Evolutionary conservation across 2,329 filamentous ascomycete species (phyloP).

Genomic region (Didymella glomerata): DNA sequence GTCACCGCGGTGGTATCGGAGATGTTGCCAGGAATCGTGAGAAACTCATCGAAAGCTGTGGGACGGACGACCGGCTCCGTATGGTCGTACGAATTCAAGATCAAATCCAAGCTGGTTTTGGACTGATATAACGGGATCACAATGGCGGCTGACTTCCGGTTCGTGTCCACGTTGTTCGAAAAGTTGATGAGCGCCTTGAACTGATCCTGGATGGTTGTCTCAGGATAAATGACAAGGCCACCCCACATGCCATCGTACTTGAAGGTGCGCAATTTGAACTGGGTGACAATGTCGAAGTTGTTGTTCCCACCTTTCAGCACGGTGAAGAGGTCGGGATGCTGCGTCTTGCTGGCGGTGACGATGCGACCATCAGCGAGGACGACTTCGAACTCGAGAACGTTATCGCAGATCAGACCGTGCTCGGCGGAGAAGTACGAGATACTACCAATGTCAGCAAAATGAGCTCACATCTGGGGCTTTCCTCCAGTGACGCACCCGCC

Average conservation of each 20-base stretch:
- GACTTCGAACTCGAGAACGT: constrained; percentile 44
- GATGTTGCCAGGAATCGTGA: constrained; percentile 36
- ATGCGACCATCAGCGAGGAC: constrained; percentile 45
- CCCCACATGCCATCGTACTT: constrained; percentile 45
- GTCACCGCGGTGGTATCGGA: constrained; percentile 34
- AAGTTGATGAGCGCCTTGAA: constrained; percentile 38
- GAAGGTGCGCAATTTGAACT: constrained; percentile 37
- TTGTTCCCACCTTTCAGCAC: constrained; percentile 47
- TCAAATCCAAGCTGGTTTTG: constrained; percentile 20
- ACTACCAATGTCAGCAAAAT: constrained; percentile 8
- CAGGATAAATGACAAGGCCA: constrained; percentile 40
- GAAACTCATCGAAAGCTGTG: constrained; percentile 33
- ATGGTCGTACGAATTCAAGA: constrained; percentile 38
- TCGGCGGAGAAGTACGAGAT: constrained; percentile 41
- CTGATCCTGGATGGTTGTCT: constrained; percentile 27
- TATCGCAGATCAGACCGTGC: constrained; percentile 44
- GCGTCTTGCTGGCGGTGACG: constrained; percentile 30
- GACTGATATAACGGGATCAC: constrained; percentile 34
- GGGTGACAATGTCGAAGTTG: constrained; percentile 50
- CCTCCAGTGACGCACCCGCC: constrained; percentile 22
- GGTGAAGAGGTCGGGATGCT: constrained; percentile 40
- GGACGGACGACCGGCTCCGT: constrained; percentile 29
- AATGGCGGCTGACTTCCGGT: constrained; percentile 30
- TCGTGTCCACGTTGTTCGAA: constrained; percentile 27
- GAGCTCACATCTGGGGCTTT: not conserved